These are phyloP conservation scores for Leccinum boreale DNA, from an alignment of 768 basidiomycete genomes.

Conservation along the genomic window DNA sequence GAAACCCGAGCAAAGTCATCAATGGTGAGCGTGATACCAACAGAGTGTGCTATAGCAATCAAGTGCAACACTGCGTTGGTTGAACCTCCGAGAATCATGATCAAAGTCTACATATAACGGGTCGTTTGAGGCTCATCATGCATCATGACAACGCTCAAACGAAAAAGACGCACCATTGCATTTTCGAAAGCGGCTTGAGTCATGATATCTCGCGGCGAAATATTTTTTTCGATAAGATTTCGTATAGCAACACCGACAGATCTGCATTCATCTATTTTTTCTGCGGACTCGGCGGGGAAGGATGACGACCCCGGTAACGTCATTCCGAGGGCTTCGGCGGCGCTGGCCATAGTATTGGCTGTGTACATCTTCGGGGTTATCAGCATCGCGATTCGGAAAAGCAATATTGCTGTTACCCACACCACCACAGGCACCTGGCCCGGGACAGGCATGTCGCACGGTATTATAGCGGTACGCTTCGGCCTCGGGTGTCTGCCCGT, in stretches of 20 bases:
- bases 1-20: slow-evolving; percentile 95
- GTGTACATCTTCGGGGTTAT: slow-evolving; percentile 78
- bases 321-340: slow-evolving; percentile 95
- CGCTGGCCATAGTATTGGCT: slow-evolving; percentile 97
- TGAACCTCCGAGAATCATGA: slow-evolving; percentile 96
- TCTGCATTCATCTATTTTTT: slow-evolving; percentile 84
- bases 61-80: slow-evolving; percentile 97
- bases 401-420: slow-evolving; percentile 46
- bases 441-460: slow-evolving; percentile 92
- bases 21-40: slow-evolving; percentile 81
- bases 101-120: slow-evolving; percentile 61
- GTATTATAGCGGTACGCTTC: slow-evolving; percentile 84
- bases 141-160: slow-evolving; percentile 7
- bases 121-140: slow-evolving; percentile 3
- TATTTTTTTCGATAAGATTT: slow-evolving; percentile 85
- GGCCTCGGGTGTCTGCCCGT: slow-evolving; percentile 79
- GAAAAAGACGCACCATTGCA: slow-evolving; percentile 67
- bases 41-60: slow-evolving; percentile 95
- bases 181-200: slow-evolving; percentile 96
- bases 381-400: slow-evolving; percentile 1
- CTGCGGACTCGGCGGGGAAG: slow-evolving; percentile 88
- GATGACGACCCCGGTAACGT: slow-evolving; percentile 95
- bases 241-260: slow-evolving; percentile 80
- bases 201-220: slow-evolving; percentile 95
- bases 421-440: slow-evolving; percentile 96